Conservation (phyloP, 768 basidiomycete genomes). For the Phanerochaete carnosa region DNA sequence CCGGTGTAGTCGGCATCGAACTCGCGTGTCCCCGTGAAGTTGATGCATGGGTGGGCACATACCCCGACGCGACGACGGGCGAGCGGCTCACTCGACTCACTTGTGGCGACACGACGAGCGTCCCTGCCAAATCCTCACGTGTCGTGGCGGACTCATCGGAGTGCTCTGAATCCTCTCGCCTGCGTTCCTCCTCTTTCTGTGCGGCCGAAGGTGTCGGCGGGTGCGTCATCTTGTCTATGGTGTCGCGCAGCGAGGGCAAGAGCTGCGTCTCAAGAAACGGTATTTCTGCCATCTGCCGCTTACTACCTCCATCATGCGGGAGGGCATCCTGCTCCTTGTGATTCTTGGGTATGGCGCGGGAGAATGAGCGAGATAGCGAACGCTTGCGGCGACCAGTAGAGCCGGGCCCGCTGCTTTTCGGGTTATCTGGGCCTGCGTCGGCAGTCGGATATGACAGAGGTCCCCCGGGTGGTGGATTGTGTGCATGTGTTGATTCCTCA, state of each 20-base stretch:
- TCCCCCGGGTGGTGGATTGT: background rate
- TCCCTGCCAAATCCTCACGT: background rate
- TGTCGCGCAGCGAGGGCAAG: slow-evolving; percentile 68
- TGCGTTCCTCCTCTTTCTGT: background rate
- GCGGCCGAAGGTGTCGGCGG: slow-evolving; percentile 2
- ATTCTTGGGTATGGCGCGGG: background rate
- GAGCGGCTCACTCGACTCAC: background rate
- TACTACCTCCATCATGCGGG: slow-evolving; percentile 20
- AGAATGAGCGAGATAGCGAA: slow-evolving; percentile 15
- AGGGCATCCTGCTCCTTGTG: slow-evolving; percentile 9
- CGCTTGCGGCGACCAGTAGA: slow-evolving; percentile 1
- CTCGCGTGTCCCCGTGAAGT: background rate
- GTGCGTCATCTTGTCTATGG: slow-evolving; percentile 69
- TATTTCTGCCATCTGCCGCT: slow-evolving; percentile 47
- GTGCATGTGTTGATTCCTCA: background rate
- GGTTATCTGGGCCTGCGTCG: background rate
- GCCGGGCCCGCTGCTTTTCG: background rate
- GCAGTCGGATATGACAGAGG: slow-evolving; percentile 14
- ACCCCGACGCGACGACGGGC: background rate
- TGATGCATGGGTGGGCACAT: background rate
- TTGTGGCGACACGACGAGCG: background rate
- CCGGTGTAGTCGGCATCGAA: background rate
- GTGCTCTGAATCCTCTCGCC: background rate
- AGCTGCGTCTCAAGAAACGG: slow-evolving; percentile 62
- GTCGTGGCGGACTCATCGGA: background rate